Evolutionary conservation across 495 filamentous ascomycete species (phyloP), one percentile per base, ranked within the genome.

Genomic region (Tuber microsphaerosporum): DNA sequence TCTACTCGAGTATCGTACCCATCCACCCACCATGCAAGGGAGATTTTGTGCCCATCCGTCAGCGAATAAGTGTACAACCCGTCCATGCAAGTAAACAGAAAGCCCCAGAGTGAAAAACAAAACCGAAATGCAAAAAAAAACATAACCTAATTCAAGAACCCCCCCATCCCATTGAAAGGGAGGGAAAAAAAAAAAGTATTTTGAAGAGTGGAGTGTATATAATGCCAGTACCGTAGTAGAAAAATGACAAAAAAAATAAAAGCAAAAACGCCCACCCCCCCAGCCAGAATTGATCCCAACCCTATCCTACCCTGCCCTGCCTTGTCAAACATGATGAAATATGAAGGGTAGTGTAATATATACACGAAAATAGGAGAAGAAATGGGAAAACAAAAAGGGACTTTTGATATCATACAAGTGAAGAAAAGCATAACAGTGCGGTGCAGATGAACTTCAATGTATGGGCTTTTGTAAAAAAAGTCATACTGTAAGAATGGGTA

Each of bases 191-290:
- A 7, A 34, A 65, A 8, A 12, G 4, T 46, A 26, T 61, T 61
- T 61, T 61, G n/a, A 65, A 65, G 56, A 65, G 56, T 65, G 56
- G 56, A 65, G 56, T 65, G 56, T 65, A 65, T 65, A 65, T 65
- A 3, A 61, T 19, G 56, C 26, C 39, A 41, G 4, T 41, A 41
- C 39, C 39, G 39, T 34, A 34, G 31, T 65, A 16, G 26, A 61
- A 61, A 61, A 61, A 61, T 61, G 51, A 26, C 51, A 61, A 61
- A 61, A 31, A 51, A 2, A 51, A n/a, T 1, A 51, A 51, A 51
- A 16, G 56, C 56, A 65, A 65, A 34, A 65, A 65, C 56, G 56
- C 56, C 56, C 56, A 34, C 56, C 56, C 26, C n/a, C 56, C 56
- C 26, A 61, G 14, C 56, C 56, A 65, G 26, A 65, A 26, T 31